These are phyloP conservation scores for Echeveria elegans DNA, from an alignment of 164 flowering plant species.

Conservation along the genomic window DNA sequence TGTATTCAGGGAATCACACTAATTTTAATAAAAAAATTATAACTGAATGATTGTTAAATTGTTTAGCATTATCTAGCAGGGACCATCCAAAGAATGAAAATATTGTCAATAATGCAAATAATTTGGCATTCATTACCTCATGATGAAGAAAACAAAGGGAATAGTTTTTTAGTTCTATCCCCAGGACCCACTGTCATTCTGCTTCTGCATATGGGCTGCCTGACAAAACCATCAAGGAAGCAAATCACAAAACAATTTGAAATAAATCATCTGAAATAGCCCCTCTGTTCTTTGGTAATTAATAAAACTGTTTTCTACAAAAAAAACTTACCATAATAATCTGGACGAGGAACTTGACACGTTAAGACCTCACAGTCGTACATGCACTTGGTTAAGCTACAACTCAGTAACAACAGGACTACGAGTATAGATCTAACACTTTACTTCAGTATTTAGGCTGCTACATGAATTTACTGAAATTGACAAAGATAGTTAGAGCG, in stretches of 20 bases:
- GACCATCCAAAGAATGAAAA: background rate
- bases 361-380: too few relatives aligned
- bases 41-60: background rate
- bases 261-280: too few relatives aligned
- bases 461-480: background rate
- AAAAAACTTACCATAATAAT: background rate
- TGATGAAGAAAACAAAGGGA: background rate
- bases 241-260: too few relatives aligned
- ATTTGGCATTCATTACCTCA: conserved; percentile 1
- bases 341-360: too few relatives aligned
- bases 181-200: conserved; percentile 1
- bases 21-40: background rate
- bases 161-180: background rate
- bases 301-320: too few relatives aligned
- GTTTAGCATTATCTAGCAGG: background rate
- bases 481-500: background rate
- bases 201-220: conserved; percentile 2
- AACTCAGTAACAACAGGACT: background rate
- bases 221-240: background rate
- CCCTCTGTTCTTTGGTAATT: too few relatives aligned
- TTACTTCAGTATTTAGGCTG: too few relatives aligned
- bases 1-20: background rate
- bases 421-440: too few relatives aligned
- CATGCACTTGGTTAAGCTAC: background rate
- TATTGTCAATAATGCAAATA: background rate